Percentiles rank a stretch among this genome's conserved stretches.
These are phyloP conservation scores for Potentilla sterilis DNA, from an alignment of 306 rosid species.

Conservation along the genomic window DNA sequence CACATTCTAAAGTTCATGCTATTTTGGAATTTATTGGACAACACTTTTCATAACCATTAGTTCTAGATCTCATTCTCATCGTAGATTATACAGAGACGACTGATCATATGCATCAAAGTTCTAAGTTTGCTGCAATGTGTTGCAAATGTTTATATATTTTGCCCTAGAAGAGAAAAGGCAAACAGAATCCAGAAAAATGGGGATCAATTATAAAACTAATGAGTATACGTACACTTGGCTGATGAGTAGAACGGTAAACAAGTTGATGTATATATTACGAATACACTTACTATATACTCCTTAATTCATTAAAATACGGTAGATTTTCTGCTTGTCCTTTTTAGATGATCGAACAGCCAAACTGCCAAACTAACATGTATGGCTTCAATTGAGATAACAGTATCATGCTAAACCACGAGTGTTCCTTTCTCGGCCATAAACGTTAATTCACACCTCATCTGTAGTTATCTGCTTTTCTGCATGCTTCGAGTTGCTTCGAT, in stretches of 20 bases:
- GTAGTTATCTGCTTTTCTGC: not conserved
- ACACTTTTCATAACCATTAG: not conserved
- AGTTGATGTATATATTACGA: no score
- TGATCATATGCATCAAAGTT: not conserved
- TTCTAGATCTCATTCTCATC: no score
- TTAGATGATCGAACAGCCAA: not conserved
- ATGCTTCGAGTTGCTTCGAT: constrained; percentile 11
- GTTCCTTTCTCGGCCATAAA: not conserved
- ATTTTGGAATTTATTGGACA: not conserved
- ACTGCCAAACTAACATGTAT: not conserved
- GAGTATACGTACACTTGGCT: no score
- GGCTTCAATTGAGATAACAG: not conserved
- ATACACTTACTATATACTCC: no score
- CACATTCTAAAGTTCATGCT: not conserved
- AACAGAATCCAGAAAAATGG: not conserved
- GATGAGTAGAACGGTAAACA: no score
- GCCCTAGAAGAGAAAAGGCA: not conserved
- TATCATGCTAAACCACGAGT: not conserved
- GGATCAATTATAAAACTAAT: no score
- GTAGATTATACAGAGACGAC: not conserved
- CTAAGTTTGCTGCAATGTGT: not conserved
- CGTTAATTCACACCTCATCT: not conserved
- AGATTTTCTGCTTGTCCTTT: not conserved
- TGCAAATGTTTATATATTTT: not conserved
- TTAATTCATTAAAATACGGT: not conserved